phyloP scores from a whole-genome alignment of 805 yeast genomes.

The Schizosaccharomyces octosporus region DNA sequence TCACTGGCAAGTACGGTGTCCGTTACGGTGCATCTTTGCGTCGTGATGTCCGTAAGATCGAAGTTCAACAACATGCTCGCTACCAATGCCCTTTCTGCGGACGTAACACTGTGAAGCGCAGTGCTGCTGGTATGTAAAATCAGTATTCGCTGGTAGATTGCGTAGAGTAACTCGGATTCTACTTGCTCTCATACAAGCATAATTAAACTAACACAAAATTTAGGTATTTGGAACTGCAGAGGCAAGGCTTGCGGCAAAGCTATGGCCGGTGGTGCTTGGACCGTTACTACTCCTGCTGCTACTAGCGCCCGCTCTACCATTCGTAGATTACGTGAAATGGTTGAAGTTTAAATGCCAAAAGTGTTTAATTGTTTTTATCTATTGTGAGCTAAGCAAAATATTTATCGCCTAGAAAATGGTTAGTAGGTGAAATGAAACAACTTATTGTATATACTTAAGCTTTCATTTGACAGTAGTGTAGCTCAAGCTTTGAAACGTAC shows the following conservation, averaged over 20 bases:
- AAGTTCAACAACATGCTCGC: conserved; percentile 94
- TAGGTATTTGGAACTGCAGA: conserved; percentile 66
- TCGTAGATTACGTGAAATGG: conserved; percentile 99
- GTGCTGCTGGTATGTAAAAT: conserved; percentile 45
- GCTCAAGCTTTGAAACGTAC: not conserved
- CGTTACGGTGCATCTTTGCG: conserved; percentile 99
- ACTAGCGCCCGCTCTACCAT: conserved; percentile 99
- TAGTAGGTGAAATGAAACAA: not conserved
- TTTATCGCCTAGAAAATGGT: not conserved
- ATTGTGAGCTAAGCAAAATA: conserved; percentile 2
- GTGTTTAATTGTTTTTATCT: conserved; percentile 1
- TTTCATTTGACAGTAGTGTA: not conserved
- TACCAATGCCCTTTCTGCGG: conserved; percentile 99
- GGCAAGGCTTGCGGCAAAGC: conserved; percentile 68
- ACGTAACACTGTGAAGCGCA: conserved; percentile 92
- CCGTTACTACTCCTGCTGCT: conserved; percentile 97
- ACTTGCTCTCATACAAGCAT: not conserved
- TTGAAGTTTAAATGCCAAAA: conserved; percentile 59
- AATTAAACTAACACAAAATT: not conserved
- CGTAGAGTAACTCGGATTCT: not conserved
- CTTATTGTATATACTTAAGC: not conserved
- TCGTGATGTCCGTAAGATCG: conserved; percentile 98
- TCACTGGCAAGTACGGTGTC: conserved; percentile 99
- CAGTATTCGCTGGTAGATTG: not conserved
- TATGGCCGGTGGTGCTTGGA: conserved; percentile 99